Conservation (phyloP, 1,284 basidiomycete genomes). For the Heterobasidion irregulare region DNA sequence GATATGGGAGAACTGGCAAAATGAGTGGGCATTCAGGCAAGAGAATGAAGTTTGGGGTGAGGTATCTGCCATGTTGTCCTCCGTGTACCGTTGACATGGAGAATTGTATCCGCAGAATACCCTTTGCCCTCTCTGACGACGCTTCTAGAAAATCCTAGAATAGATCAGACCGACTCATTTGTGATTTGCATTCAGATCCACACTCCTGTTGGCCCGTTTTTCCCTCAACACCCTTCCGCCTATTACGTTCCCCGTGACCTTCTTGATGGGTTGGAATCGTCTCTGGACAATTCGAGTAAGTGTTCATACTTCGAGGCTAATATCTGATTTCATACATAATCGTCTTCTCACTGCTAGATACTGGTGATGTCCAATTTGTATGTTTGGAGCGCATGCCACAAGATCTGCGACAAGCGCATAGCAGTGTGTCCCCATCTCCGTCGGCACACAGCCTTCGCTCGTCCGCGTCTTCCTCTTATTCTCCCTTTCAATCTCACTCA, state of each 20-base stretch:
- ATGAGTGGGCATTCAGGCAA: constrained; percentile 56
- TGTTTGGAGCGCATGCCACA: constrained; percentile 52
- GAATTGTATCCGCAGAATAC: constrained; percentile 36
- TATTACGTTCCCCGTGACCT: constrained; percentile 57
- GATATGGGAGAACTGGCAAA: constrained; percentile 65
- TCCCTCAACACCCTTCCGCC: constrained; percentile 57
- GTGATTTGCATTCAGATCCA: constrained; percentile 67
- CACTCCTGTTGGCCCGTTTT: constrained; percentile 54
- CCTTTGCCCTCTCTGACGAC: constrained; percentile 54
- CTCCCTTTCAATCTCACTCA: constrained; percentile 31
- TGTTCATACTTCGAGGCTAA: constrained; percentile 5
- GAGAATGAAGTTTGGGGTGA: constrained; percentile 68
- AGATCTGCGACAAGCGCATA: constrained; percentile 15
- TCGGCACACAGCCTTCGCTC: constrained; percentile 18
- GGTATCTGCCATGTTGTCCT: constrained; percentile 8
- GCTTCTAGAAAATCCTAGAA: constrained; percentile 49
- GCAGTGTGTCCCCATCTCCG: constrained; percentile 14
- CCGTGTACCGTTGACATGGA: constrained; percentile 3
- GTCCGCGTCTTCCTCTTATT: constrained; percentile 30
- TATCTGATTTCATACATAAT: constrained; percentile 8
- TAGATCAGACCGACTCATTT: constrained; percentile 54
- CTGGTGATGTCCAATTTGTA: constrained; percentile 56
- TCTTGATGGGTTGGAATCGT: constrained; percentile 52
- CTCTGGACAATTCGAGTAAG: constrained; percentile 58
- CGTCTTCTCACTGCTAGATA: constrained; percentile 20